phyloP scores from a whole-genome alignment of 495 filamentous ascomycete species.

The Penicillium turbatum region DNA sequence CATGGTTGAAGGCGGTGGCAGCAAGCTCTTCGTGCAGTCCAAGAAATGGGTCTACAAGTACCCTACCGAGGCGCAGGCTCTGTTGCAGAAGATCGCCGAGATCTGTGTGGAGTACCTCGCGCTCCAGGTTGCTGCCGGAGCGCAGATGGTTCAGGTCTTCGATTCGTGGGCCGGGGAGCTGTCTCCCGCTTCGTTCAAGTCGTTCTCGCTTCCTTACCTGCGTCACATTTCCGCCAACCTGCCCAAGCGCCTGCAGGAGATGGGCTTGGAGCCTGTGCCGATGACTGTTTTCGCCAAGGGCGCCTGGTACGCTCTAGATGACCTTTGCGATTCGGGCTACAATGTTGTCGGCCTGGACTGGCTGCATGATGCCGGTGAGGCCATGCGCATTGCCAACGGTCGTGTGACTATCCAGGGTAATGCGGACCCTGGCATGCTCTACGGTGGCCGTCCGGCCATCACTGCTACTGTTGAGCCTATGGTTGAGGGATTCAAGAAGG shows the following conservation, averaged over 20 bases:
- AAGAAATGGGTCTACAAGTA: slow-evolving; percentile 98
- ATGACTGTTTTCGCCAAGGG: slow-evolving; percentile 99
- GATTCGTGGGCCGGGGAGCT: slow-evolving; percentile 98
- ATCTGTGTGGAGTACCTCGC: slow-evolving; percentile 93
- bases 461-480: slow-evolving; percentile 74
- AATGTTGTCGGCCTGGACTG: slow-evolving; percentile 93
- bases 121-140: slow-evolving; percentile 84
- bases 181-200: slow-evolving; percentile 73
- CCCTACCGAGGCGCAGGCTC: slow-evolving; percentile 66
- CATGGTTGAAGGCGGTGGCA: slow-evolving; percentile 97
- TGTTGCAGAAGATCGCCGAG: slow-evolving; percentile 87
- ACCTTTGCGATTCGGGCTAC: slow-evolving; percentile 82
- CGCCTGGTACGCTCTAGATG: slow-evolving; percentile 92
- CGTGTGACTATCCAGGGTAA: slow-evolving; percentile 88
- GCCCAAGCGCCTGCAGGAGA: slow-evolving; percentile 63
- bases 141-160: slow-evolving; percentile 93
- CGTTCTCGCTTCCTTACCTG: slow-evolving; percentile 82
- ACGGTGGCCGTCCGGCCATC: slow-evolving; percentile 76
- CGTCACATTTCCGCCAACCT: slow-evolving; percentile 74
- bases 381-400: slow-evolving; percentile 68
- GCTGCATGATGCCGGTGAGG: slow-evolving; percentile 84
- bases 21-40: slow-evolving; percentile 81
- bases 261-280: slow-evolving; percentile 74
- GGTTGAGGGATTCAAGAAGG: slow-evolving; percentile 80
- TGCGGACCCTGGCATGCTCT: slow-evolving; percentile 88